Conservation (phyloP, 1,284 basidiomycete genomes). For the Cerrena zonata region DNA sequence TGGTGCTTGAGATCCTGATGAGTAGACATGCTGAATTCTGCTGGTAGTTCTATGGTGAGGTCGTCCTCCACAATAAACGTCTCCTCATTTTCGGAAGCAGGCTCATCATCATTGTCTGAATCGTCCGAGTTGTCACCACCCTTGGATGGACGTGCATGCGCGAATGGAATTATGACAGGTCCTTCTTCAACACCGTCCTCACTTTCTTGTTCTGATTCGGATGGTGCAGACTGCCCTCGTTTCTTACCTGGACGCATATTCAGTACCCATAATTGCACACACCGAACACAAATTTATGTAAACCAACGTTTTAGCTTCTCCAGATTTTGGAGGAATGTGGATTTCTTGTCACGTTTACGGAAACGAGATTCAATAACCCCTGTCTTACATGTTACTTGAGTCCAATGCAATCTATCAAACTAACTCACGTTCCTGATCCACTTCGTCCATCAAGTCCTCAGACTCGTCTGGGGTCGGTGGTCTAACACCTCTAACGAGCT, state of each 20-base stretch:
- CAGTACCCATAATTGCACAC: neutral
- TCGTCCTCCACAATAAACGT: conserved; percentile 74
- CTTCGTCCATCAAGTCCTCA: conserved; percentile 49
- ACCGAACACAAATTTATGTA: neutral
- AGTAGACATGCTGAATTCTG: conserved; percentile 70
- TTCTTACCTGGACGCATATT: conserved; percentile 38
- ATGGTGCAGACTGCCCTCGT: conserved; percentile 32
- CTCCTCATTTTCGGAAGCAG: conserved; percentile 37
- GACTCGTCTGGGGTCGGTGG: conserved; percentile 42
- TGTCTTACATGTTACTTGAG: no score
- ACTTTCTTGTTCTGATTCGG: conserved; percentile 30
- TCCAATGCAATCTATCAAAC: no score
- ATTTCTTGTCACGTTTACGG: conserved; percentile 54
- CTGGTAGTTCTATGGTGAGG: conserved; percentile 51
- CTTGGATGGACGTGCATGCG: conserved; percentile 34
- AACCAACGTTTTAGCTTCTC: conserved; percentile 57
- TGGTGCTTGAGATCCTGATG: conserved; percentile 70
- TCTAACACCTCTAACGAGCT: conserved; percentile 44
- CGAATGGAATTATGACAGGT: no score
- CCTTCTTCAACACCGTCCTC: conserved; percentile 25
- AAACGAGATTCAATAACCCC: conserved; percentile 61
- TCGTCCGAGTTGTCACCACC: conserved; percentile 26
- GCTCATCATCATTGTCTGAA: conserved; percentile 26
- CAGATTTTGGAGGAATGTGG: conserved; percentile 56
- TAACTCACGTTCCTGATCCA: conserved; percentile 51